These are phyloP conservation scores for Trichoderma sp. DNA, from an alignment of 2,329 filamentous ascomycete genomes.

Conservation along the genomic window DNA sequence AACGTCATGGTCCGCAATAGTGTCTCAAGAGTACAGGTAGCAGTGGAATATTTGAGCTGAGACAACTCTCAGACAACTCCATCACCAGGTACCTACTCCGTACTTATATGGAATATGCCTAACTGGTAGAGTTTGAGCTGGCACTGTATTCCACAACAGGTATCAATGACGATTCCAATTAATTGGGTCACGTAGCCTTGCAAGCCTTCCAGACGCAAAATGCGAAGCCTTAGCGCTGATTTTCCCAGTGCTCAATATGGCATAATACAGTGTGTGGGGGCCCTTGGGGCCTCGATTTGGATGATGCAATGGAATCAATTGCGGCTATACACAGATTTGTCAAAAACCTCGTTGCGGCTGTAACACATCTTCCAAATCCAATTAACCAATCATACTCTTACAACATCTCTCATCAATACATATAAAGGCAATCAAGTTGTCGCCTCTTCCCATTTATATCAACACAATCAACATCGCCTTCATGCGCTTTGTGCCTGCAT, in stretches of 20 bases:
- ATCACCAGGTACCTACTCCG: background rate
- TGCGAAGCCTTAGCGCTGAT: background rate
- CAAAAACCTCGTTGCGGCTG: background rate
- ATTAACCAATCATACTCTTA: background rate
- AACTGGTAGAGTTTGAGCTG: background rate
- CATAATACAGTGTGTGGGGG: slow-evolving; percentile 6
- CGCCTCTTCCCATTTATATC: background rate
- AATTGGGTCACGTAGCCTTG: background rate
- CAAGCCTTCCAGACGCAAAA: background rate
- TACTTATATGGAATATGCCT: background rate
- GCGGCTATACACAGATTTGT: slow-evolving; percentile 20
- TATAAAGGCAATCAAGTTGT: background rate
- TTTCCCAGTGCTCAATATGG: background rate
- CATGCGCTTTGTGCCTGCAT: slow-evolving; percentile 52
- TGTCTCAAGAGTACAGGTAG: background rate
- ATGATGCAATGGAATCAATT: slow-evolving; percentile 26
- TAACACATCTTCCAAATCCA: slow-evolving; percentile 5
- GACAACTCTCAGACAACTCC: background rate
- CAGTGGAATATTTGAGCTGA: background rate
- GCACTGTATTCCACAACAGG: background rate
- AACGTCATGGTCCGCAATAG: background rate
- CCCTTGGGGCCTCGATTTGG: background rate
- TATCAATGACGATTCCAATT: background rate
- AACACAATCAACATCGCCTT: slow-evolving; percentile 22
- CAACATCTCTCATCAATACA: background rate